phyloP scores from a whole-genome alignment of 306 rosid genomes.

The Prunus padus region DNA sequence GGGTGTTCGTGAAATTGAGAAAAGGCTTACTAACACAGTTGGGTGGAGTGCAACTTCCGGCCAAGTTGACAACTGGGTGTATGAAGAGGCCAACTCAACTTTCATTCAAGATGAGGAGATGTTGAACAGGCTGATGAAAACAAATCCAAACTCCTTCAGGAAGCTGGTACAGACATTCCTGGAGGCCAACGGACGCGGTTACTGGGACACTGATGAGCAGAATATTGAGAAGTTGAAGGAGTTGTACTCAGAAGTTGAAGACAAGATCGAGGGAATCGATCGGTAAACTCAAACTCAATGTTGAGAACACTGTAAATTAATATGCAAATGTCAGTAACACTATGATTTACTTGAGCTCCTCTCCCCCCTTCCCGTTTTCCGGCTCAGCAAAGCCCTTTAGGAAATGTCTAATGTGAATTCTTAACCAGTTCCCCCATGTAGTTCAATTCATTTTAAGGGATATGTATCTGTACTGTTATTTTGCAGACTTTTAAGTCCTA shows the following conservation, averaged over 20 bases:
- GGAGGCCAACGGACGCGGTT: slow-evolving; percentile 98
- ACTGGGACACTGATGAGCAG: slow-evolving; percentile 89
- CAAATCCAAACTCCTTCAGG: slow-evolving; percentile 92
- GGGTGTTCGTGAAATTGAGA: slow-evolving; percentile 96
- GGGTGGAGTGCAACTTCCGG: slow-evolving; percentile 99
- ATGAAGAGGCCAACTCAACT: slow-evolving; percentile 96
- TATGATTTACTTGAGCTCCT: slow-evolving; percentile 29
- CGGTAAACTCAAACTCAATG: slow-evolving; percentile 38
- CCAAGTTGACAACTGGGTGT: slow-evolving; percentile 99
- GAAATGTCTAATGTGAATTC: slow-evolving; percentile 35
- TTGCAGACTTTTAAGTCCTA: slow-evolving; percentile 3
- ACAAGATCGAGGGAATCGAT: slow-evolving; percentile 94
- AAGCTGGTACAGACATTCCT: slow-evolving; percentile 90
- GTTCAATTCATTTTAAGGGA: slow-evolving; percentile 38
- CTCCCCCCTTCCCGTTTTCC: neutral
- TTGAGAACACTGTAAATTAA: slow-evolving; percentile 26
- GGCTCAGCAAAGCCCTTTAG: neutral
- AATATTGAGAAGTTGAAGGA: slow-evolving; percentile 79
- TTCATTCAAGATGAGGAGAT: slow-evolving; percentile 90
- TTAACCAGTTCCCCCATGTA: slow-evolving; percentile 32
- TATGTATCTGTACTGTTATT: slow-evolving; percentile 35
- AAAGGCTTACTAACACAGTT: slow-evolving; percentile 91
- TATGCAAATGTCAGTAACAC: slow-evolving; percentile 24
- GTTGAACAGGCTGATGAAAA: slow-evolving; percentile 84
- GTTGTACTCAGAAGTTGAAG: slow-evolving; percentile 90